Percentiles rank a stretch among this genome's conserved stretches.
phyloP scores from a whole-genome alignment of 116 monocot species.

The Phalaenopsis hybrid region DNA sequence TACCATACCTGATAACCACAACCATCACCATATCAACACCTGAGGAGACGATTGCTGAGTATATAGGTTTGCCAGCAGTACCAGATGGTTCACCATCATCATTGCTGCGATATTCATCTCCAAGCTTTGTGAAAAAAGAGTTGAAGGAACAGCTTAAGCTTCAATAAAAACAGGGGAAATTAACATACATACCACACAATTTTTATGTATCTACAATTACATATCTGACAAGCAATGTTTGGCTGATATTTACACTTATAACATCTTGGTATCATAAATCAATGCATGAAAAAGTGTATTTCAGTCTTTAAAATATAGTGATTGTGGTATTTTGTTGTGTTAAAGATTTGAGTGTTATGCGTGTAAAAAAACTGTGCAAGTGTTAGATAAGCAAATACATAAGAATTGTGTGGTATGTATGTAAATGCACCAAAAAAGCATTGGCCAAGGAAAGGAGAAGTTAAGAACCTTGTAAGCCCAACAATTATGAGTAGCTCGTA shows the following conservation, averaged over 20 bases:
- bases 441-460: not conserved
- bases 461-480: slow-evolving; percentile 85
- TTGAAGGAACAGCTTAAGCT: not conserved
- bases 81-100: slow-evolving; percentile 94
- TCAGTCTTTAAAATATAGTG: too few relatives aligned
- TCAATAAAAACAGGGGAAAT: not conserved
- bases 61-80: slow-evolving; percentile 89
- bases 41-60: slow-evolving; percentile 80
- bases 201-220: too few relatives aligned
- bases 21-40: slow-evolving; percentile 97
- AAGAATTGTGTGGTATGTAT: too few relatives aligned
- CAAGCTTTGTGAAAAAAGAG: slow-evolving; percentile 42
- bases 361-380: too few relatives aligned
- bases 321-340: too few relatives aligned
- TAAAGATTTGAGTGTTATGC: too few relatives aligned
- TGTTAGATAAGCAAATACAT: too few relatives aligned
- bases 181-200: too few relatives aligned
- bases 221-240: too few relatives aligned
- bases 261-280: too few relatives aligned
- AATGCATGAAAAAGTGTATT: too few relatives aligned
- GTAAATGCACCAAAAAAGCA: not conserved
- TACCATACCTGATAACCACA: slow-evolving; percentile 74
- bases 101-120: slow-evolving; percentile 75
- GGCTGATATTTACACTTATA: too few relatives aligned
- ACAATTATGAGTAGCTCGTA: slow-evolving; percentile 85